Conservation (phyloP, 257 asterid species). For the Lycium barbarum region DNA sequence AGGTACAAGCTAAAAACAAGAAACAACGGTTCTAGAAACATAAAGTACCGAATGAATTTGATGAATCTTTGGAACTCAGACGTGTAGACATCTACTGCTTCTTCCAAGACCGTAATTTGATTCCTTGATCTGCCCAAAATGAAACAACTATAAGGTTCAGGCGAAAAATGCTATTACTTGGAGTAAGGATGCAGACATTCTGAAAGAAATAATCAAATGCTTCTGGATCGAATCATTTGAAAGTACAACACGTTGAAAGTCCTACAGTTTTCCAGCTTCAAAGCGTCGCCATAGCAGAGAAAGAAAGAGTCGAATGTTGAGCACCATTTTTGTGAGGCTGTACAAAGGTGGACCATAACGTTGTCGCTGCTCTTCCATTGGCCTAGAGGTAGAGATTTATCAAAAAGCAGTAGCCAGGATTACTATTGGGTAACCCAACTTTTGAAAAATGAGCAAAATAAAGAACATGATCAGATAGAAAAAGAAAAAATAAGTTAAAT, state of each 20-base stretch:
- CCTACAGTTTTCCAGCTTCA: constrained; percentile 70
- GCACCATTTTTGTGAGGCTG: constrained; percentile 84
- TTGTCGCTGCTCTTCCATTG: constrained; percentile 99
- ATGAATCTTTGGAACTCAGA: constrained; percentile 84
- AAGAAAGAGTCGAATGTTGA: constrained; percentile 65
- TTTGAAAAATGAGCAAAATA: constrained; percentile 31
- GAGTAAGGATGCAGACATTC: background rate
- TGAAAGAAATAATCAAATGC: constrained; percentile 16
- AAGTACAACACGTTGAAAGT: constrained; percentile 37
- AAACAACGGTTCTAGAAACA: constrained; percentile 32
- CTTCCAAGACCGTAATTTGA: constrained; percentile 69
- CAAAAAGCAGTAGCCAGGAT: constrained; percentile 44
- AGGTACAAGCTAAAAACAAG: background rate
- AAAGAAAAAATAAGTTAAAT: constrained; percentile 21
- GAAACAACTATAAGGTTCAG: constrained; percentile 27
- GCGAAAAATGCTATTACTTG: background rate
- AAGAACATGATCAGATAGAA: constrained; percentile 27
- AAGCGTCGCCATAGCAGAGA: constrained; percentile 70
- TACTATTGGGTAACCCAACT: constrained; percentile 36
- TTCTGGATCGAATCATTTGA: constrained; percentile 22
- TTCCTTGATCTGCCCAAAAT: constrained; percentile 61
- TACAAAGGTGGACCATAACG: constrained; percentile 97
- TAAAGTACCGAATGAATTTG: constrained; percentile 75
- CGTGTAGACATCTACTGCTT: constrained; percentile 72
- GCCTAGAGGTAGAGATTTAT: constrained; percentile 60